A percentile compares a stretch with the other conserved stretches of the same genome.
phyloP scores from a whole-genome alignment of 768 basidiomycete species.

The Paxillus ammoniavirescens region DNA sequence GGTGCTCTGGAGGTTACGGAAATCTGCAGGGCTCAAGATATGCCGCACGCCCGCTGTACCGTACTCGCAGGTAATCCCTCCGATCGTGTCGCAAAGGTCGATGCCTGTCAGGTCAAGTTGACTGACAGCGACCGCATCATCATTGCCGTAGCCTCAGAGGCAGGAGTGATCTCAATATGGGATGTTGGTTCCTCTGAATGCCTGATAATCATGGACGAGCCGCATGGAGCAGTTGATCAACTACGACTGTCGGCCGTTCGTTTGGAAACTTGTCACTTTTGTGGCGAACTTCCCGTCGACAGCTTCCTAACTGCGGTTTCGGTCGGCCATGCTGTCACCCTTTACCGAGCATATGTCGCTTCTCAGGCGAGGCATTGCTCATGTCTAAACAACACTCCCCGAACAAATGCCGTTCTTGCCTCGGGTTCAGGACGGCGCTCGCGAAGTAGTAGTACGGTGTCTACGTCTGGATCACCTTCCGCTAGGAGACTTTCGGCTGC shows the following conservation, averaged over 20 bases:
- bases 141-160: slow-evolving; percentile 59
- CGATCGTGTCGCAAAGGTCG: slow-evolving; percentile 53
- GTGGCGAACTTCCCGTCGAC: slow-evolving; percentile 65
- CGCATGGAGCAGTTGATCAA: slow-evolving; percentile 54
- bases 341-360: slow-evolving; percentile 63
- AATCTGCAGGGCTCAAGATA: slow-evolving; percentile 41
- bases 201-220: slow-evolving; percentile 59
- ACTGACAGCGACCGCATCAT: slow-evolving; percentile 51
- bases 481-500: slow-evolving; percentile 48
- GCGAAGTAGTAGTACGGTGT: slow-evolving; percentile 57
- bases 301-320: slow-evolving; percentile 68
- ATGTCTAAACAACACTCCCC: slow-evolving; percentile 53
- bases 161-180: slow-evolving; percentile 75
- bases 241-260: slow-evolving; percentile 59
- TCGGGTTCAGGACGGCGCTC: slow-evolving; percentile 51
- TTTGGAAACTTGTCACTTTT: slow-evolving; percentile 61
- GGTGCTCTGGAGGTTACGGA: slow-evolving; percentile 66
- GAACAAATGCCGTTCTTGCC: slow-evolving; percentile 44
- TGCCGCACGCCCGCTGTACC: slow-evolving; percentile 44
- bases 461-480: slow-evolving; percentile 42
- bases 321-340: slow-evolving; percentile 56
- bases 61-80: slow-evolving; percentile 58
- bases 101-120: slow-evolving; percentile 52
- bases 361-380: slow-evolving; percentile 63
- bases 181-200: slow-evolving; percentile 65